Evolutionary conservation across 768 basidiomycete genomes (phyloP).

Genomic region (Pisolithus orientalis): DNA sequence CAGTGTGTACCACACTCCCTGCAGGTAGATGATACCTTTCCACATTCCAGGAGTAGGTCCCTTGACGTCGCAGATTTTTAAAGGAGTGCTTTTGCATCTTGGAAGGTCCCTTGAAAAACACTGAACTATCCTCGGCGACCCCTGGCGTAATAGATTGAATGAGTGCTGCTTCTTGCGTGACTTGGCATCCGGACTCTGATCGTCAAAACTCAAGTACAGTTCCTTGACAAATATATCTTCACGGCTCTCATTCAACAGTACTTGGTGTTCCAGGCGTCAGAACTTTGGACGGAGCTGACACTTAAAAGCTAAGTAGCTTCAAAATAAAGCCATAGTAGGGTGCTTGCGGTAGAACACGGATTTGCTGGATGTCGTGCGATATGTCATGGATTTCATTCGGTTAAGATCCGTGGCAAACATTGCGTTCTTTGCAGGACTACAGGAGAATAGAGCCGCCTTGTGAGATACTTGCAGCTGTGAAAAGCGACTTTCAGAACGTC

Average conservation of each 20-base stretch:
- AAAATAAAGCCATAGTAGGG: constrained; percentile 35
- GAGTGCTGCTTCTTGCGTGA: constrained; percentile 35
- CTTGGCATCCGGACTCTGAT: constrained; percentile 24
- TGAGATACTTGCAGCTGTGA: constrained; percentile 22
- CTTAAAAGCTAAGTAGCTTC: constrained; percentile 6
- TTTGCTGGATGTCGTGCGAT: constrained; percentile 34
- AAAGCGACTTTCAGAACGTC: constrained; percentile 24
- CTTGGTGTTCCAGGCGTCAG: constrained; percentile 43
- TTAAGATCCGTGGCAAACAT: constrained; percentile 35
- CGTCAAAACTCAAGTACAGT: constrained; percentile 42
- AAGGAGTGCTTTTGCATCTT: constrained; percentile 37
- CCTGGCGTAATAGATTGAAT: constrained; percentile 38
- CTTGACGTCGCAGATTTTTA: constrained; percentile 12
- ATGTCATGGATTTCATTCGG: constrained; percentile 23
- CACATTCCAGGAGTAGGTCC: constrained; percentile 27
- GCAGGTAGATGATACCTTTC: constrained; percentile 26
- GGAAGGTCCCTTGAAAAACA: constrained; percentile 37
- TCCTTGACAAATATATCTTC: constrained; percentile 30
- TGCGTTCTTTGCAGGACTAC: constrained; percentile 18
- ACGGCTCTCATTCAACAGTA: constrained; percentile 43
- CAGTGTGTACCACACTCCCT: constrained; percentile 34
- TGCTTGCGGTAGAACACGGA: constrained; percentile 41
- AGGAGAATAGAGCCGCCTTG: constrained; percentile 29
- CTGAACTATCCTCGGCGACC: constrained; percentile 38
- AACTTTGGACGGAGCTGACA: constrained; percentile 30